phyloP scores from a whole-genome alignment of 805 yeast genomes.

The Nakazawaea holstii region DNA sequence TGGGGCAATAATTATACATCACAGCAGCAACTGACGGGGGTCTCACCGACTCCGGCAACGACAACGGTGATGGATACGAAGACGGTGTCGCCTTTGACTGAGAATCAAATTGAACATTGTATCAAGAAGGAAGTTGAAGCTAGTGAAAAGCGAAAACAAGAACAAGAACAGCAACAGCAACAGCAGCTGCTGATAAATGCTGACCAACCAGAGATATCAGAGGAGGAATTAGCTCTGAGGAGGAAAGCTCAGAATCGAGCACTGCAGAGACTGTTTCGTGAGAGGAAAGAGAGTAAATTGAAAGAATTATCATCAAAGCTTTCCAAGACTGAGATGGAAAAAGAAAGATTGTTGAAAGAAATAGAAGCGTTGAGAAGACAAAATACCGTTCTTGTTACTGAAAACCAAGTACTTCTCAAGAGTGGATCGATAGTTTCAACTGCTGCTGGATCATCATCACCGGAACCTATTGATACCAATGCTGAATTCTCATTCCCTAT shows the following conservation, averaged over 20 bases:
- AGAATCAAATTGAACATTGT: slow-evolving; percentile 1
- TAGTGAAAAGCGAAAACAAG: background rate
- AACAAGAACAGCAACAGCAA: background rate
- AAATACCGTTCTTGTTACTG: slow-evolving; percentile 52
- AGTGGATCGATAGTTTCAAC: slow-evolving; percentile 12
- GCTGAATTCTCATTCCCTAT: slow-evolving; percentile 10
- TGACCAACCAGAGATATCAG: slow-evolving; percentile 6
- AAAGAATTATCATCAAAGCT: slow-evolving; percentile 63
- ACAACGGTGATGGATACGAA: background rate
- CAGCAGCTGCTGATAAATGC: background rate
- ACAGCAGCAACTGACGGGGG: slow-evolving; percentile 1
- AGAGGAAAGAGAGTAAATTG: slow-evolving; percentile 67
- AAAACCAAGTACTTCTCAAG: slow-evolving; percentile 51
- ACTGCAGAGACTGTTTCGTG: slow-evolving; percentile 84
- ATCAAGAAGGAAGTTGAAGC: slow-evolving; percentile 3
- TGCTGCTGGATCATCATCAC: background rate
- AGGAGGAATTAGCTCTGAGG: slow-evolving; percentile 43
- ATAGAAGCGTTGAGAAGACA: slow-evolving; percentile 47
- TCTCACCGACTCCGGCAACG: background rate
- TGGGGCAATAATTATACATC: slow-evolving; percentile 8
- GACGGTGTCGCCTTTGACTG: background rate
- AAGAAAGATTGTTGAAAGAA: slow-evolving; percentile 38
- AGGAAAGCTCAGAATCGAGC: slow-evolving; percentile 80
- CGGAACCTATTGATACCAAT: background rate
- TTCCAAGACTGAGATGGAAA: slow-evolving; percentile 50